Base-by-base conservation (phyloP, 192 early-diverging fungal species). In the Coemansia sp. region DNA sequence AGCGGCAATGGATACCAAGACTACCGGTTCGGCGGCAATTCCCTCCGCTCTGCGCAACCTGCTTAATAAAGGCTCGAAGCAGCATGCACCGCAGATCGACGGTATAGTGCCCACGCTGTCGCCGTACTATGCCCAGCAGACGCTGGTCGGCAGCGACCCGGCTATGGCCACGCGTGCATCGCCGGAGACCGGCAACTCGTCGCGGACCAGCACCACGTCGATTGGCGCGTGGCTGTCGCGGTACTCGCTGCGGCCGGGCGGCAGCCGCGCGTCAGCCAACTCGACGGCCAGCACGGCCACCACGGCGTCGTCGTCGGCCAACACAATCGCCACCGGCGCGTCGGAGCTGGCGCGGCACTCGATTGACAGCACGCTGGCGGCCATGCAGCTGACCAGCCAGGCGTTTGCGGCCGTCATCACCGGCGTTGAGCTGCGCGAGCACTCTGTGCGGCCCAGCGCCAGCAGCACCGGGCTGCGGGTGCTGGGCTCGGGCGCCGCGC, bases 71-170 rank as follows among this genome's bases (percentile, higher is more conserved):
- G 65, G 72, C 21, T 43, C 55, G 19, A 55, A 51, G 25, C 58
- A 74, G 52, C 60, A 67, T 64, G 65, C 64, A 64, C 43, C 72
- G 72, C 72, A 60, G 72, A 75, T 75, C 72, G 72, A 57, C 34
- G 64, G 70, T 74, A 74, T 74, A 74, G 70, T 74, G 70, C 70
- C 55, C 30, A 27, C 47, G 40, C 42, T 65, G 42, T 65, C 63
- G 35, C 11, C 69, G 26, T 58, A 55, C 59, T 58, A 55, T 53
- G 60, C 53, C 20, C 70, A 73, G 59, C 70, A 58, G 28, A 66
- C 70, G 9, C 58, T 73, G 10, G 64, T 66, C 11, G 70, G 53
- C 63, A 59, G 59, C 55, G 60, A 60, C 47, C 64, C 63, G 26
- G 31, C 64, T 27, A 53, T 66, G 25, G 42, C 51, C 14, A 51